Base-by-base conservation (phyloP, 768 basidiomycete species). In the Mycena floridula region DNA sequence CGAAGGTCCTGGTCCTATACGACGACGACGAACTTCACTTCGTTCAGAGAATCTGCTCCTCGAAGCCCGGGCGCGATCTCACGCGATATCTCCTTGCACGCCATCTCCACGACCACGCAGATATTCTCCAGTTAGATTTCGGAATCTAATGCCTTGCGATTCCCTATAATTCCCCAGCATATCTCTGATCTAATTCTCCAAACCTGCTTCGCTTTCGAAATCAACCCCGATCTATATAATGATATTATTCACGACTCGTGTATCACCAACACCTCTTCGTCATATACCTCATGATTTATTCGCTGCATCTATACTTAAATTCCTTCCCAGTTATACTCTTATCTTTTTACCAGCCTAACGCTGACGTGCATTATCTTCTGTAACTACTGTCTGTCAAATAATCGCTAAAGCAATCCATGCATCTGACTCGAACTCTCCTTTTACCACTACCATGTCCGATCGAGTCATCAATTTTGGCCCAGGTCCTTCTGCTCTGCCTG, bases 401-500 rank as follows among this genome's bases (percentile, higher is more conserved):
- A 9, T 16, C 16, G 28, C 9, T 16, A 9, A 16, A 32, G 11
- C 28, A 32, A 16, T 16, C 28, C 11, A 32, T 9, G 9, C 28
- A 32, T 32, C 16, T 9, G 16, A 32, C 28, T 32, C 16, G 28
- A 32, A 16, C 28, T 32, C n/a, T n/a, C n/a, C n/a, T n/a, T n/a
- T n/a, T n/a, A 3, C 23, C n/a, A 4, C 22, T 5, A 44, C 48
- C 50, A 72, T 72, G 70, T 43, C 73, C 47, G 43, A 58, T 43
- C 75, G 91, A 43, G 74, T 81, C 26, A 76, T 86, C 59, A 97
- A 99, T 71, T 91, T 98, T 63, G 89, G 91, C 41, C 85, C 96
- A 42, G 96, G 96, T 1, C 96, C 96, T 13, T 96, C 93, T 16
- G 85, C 89, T 0, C 73, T 99, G 32, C 96, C 96, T 13, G 74